A percentile compares a stretch with the other conserved stretches of the same genome.
These are phyloP conservation scores for Desmodesmus armatus DNA, from an alignment of 139 green algal species.

Conservation along the genomic window DNA sequence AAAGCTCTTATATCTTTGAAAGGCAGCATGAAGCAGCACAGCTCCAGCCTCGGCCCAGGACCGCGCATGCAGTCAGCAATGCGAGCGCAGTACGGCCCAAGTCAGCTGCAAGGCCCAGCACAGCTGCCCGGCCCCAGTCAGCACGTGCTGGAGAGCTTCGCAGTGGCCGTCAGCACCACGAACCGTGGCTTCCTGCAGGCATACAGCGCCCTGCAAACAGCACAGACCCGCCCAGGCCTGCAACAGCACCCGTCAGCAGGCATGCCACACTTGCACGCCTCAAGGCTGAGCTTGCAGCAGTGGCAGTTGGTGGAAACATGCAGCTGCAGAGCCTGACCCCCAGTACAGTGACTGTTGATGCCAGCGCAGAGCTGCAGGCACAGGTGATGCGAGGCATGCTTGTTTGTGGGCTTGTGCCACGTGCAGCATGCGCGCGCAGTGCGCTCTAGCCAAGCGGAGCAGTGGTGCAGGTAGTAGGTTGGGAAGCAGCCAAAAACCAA, in stretches of 20 bases:
- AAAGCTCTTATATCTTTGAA: too few species aligned
- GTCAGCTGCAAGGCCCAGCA: neutral
- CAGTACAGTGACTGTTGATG: neutral
- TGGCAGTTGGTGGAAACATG: constrained; percentile 6
- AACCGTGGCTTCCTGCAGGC: too few species aligned
- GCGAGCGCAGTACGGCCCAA: too few species aligned
- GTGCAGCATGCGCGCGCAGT: too few species aligned
- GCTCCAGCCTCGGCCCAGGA: too few species aligned
- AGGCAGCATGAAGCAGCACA: too few species aligned
- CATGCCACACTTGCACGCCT: constrained; percentile 4
- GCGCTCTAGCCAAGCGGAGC: neutral
- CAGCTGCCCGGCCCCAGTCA: neutral
- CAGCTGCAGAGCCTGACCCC: constrained; percentile 36
- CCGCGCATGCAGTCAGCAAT: too few species aligned
- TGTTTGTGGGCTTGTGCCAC: too few species aligned
- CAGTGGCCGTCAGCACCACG: too few species aligned
- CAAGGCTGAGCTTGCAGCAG: constrained; percentile 20
- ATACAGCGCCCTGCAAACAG: neutral
- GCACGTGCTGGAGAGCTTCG: neutral
- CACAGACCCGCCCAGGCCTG: neutral
- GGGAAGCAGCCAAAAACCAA: too few species aligned
- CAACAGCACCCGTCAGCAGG: neutral
- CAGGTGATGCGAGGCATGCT: constrained; percentile 4
- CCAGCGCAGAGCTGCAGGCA: neutral
- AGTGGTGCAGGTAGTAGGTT: neutral